Evolutionary conservation across 768 basidiomycete species (phyloP).

Genomic region (Fomitopsis pulvina): DNA sequence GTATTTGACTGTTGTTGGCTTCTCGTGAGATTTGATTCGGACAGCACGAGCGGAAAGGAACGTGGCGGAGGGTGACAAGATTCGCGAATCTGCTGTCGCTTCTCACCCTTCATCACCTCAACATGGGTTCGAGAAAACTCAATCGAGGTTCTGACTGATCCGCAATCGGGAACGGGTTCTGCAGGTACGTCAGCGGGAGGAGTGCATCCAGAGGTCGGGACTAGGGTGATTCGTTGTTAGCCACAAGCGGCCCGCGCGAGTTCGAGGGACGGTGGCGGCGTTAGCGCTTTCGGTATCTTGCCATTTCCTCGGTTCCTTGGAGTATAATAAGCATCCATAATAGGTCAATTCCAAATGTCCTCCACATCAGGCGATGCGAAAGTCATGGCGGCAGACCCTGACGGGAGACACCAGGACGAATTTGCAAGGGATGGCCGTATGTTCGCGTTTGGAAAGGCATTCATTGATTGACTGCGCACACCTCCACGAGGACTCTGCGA

Average conservation of each 20-base stretch:
- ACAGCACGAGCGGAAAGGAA: constrained; percentile 2
- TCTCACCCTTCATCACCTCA: constrained; percentile 1
- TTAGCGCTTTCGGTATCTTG: too few relatives aligned
- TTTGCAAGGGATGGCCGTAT: not conserved
- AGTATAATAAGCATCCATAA: not conserved
- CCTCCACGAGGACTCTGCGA: not conserved
- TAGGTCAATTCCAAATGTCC: too few relatives aligned
- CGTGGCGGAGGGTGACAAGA: constrained; percentile 2
- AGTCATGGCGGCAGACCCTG: not conserved
- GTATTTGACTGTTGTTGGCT: constrained; percentile 3
- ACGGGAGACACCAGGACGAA: not conserved
- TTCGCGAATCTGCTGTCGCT: constrained; percentile 3
- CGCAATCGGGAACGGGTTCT: constrained; percentile 5
- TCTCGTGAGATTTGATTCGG: constrained; percentile 6
- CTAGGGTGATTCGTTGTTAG: not conserved
- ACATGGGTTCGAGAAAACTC: not conserved
- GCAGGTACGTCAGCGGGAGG: not conserved
- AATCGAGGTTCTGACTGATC: constrained; percentile 2
- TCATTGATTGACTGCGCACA: not conserved
- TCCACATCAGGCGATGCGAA: not conserved
- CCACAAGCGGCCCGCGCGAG: too few relatives aligned
- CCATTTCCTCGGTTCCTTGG: not conserved
- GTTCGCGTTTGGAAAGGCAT: not conserved
- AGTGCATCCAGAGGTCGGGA: not conserved
- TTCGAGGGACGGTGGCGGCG: not conserved